A percentile compares a stretch with the other conserved stretches of the same genome.
Evolutionary conservation across 2,329 filamentous ascomycete genomes (phyloP).

Genomic region (Trichophyton verrucosum): DNA sequence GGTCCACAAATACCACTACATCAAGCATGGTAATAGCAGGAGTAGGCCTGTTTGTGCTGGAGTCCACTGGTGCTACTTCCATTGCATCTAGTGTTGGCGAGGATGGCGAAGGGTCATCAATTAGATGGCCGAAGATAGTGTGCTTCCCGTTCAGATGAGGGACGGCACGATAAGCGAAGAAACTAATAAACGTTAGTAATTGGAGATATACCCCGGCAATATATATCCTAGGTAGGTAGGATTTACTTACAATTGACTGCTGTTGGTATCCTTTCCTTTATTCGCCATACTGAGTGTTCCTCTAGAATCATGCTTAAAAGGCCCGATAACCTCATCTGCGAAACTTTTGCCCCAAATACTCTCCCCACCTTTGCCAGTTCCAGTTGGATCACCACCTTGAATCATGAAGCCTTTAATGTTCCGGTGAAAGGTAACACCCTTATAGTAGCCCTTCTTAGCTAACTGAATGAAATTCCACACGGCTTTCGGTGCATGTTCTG

Average conservation of each 20-base stretch:
- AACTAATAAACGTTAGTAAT: conserved; percentile 32
- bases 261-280: conserved; percentile 97
- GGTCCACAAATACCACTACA: conserved; percentile 78
- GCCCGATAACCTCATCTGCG: conserved; percentile 82
- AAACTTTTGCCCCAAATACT: conserved; percentile 95
- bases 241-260: conserved; percentile 58
- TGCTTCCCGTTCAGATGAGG: conserved; percentile 89
- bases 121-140: conserved; percentile 84
- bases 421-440: conserved; percentile 70
- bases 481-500: conserved; percentile 80
- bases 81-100: conserved; percentile 50
- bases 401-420: conserved; percentile 98
- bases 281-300: conserved; percentile 92
- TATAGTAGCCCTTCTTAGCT: conserved; percentile 82
- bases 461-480: conserved; percentile 95
- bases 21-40: conserved; percentile 71
- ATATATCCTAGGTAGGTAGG: conserved; percentile 20
- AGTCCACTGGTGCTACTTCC: conserved; percentile 64
- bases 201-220: neutral
- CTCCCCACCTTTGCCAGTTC: conserved; percentile 77
- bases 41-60: conserved; percentile 58
- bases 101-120: conserved; percentile 48
- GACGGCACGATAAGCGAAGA: conserved; percentile 75
- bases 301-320: conserved; percentile 66
- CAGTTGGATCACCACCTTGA: conserved; percentile 87